phyloP scores from a whole-genome alignment of 495 filamentous ascomycete genomes.

The Penicillium turbatum region DNA sequence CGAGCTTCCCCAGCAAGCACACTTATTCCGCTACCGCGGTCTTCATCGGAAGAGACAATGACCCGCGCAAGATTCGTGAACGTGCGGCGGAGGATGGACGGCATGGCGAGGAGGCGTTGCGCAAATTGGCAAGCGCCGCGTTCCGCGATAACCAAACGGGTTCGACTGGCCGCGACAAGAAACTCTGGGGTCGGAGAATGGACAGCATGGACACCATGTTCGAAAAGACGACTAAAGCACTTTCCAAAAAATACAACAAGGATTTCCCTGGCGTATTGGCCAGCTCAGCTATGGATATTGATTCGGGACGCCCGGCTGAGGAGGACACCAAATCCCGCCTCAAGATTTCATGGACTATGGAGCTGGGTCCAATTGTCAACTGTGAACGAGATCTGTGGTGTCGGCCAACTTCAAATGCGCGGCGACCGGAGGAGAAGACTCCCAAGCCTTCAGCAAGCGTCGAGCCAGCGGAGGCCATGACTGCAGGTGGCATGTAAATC shows the following conservation, averaged over 20 bases:
- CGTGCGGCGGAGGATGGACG: conserved; percentile 68
- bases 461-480: conserved; percentile 29
- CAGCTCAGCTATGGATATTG: conserved; percentile 32
- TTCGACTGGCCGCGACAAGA: conserved; percentile 38
- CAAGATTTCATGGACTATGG: conserved; percentile 32
- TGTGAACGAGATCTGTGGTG: conserved; percentile 46
- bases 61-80: conserved; percentile 69
- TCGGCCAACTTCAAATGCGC: conserved; percentile 25
- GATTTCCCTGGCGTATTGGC: conserved; percentile 6
- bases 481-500: conserved; percentile 28
- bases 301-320: conserved; percentile 24
- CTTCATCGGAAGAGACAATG: conserved; percentile 59
- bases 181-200: conserved; percentile 39
- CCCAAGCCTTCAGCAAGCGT: conserved; percentile 20
- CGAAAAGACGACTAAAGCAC: conserved; percentile 41
- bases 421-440: conserved; percentile 31
- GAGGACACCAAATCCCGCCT: conserved; percentile 25
- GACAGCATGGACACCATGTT: conserved; percentile 50
- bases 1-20: conserved; percentile 66
- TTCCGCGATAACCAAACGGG: conserved; percentile 41
- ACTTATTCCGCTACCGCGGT: conserved; percentile 67
- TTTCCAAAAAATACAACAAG: conserved; percentile 36
- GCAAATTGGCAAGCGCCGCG: conserved; percentile 57
- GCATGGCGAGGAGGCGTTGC: conserved; percentile 67
- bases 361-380: conserved; percentile 46